Evolutionary conservation across 2,329 filamentous ascomycete species (phyloP), one percentile per base, ranked within the genome.

Genomic region (Anthostomella pinea): DNA sequence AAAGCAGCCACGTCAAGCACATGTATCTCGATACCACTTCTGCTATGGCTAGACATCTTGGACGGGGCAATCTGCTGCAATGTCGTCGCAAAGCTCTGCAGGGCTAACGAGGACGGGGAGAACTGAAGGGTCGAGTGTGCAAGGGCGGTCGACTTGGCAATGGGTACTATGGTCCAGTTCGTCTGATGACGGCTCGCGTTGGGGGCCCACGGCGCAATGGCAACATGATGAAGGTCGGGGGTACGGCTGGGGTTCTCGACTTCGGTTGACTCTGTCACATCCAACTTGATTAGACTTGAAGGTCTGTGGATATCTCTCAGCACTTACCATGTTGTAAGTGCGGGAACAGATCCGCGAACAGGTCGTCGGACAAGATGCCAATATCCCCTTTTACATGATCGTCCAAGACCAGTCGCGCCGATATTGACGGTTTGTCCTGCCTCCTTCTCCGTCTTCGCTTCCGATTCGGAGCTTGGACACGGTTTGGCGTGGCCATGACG

Each of bases 91-190:
- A 96, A 94, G 46, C 79, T 81, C 63, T 95, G 88, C 1, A 95
- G 76, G 32, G 77, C 83, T 40, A 76, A 73, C 35, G 79, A 94
- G 30, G 74, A 75, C 0, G 85, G 77, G 9, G 86, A 85, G 52
- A 91, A 85, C 43, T 90, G 82, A 24, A 96, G 74, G 2, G 87
- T 94, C 5, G 85, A 87, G 46, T 84, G 78, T 13, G 86, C 77
- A 27, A 89, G 72, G 8, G 77, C 73, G 27, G 78, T 71, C 26
- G 81, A 81, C 46, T 72, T 69, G 15, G 73, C 72, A 41, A 95
- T 78, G 2, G 91, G 87, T 21, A 97, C 77, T 32, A 97, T 77
- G 6, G 88, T 88, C 93, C 93, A 98, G 30, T 77, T 73, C 13
- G 80, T 77, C 39, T 81, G 78, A 56, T 85, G 71, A 14, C 76